Base-by-base conservation (phyloP, 1,139 yeast genomes). In the Blastobotrys ciferrii region DNA sequence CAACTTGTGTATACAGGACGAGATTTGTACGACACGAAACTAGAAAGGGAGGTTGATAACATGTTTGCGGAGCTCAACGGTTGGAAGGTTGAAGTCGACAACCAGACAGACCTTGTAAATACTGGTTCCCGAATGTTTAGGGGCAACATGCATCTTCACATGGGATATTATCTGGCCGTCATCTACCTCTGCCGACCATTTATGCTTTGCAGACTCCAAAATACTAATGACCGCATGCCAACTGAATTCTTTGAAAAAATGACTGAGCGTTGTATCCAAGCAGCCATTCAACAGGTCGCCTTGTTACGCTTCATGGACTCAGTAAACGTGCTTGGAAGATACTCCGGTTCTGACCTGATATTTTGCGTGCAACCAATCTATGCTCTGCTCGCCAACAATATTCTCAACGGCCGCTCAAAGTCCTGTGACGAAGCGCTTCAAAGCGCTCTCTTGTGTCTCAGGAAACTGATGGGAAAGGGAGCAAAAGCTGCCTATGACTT, bases 141-240 rank as follows among this genome's bases (percentile, higher is more conserved):
- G 2, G 50, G 47, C 17, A 44, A 47, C 19, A 18, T 47, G 7
- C 50, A 47, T 32, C 45, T 47, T 3, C 48, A 43, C 31, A 32
- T 47, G 43, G 43, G 38, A 12, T 40, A 47, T 18, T 33, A 43
- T 23, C 42, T 43, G 12, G 48, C 48, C 5, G 32, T 45, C 11
- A 44, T 47, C 11, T 35, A 43, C 18, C 32, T 47, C 25, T 20
- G 44, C 4, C 44, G 50, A 2, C 50, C 50, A 4, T 44, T 44
- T 25, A 20, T 47, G 25, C 40, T 47, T 12, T 35, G 39, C 28
- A 7, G 49, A 19, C 28, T 43, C 7, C 23, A 25, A 13, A 25
- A 43, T 25, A 20, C 25, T 7, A 20, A 17, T n/a, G 42, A 35
- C 23, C 12, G 28, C 15, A n/a, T 18, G 4, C 30, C 19, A 11